Evolutionary conservation across 139 green algal species (phyloP).

Genomic region (Picochlorum sp.): DNA sequence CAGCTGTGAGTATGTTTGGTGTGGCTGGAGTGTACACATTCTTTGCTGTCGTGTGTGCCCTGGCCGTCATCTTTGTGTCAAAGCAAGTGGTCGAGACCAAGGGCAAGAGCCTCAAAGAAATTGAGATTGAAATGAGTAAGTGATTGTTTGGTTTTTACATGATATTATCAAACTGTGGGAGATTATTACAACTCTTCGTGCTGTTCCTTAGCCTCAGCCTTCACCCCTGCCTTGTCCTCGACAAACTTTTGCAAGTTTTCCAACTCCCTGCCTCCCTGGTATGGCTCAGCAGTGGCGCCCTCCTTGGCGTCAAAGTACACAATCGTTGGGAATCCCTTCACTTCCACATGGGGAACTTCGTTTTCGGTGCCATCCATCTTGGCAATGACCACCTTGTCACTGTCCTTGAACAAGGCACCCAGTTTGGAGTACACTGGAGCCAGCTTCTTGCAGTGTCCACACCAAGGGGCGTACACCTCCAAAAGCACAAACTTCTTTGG

Average conservation of each 20-base stretch:
- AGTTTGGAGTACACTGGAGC: constrained; percentile 47
- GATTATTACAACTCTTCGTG: constrained; percentile 22
- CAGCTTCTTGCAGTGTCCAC: constrained; percentile 56
- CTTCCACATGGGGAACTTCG: constrained; percentile 33
- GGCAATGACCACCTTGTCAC: constrained; percentile 46
- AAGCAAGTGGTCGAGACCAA: constrained; percentile 70
- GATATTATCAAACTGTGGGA: neutral
- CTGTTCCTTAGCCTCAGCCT: constrained; percentile 4
- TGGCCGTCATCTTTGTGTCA: constrained; percentile 42
- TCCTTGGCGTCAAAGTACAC: constrained; percentile 28
- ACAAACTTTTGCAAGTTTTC: constrained; percentile 26
- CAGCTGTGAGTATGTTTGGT: constrained; percentile 44
- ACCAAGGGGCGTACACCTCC: constrained; percentile 62
- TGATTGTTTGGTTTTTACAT: constrained; percentile 2
- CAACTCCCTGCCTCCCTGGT: constrained; percentile 17
- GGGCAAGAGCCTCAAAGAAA: constrained; percentile 68
- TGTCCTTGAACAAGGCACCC: constrained; percentile 22
- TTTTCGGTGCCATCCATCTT: constrained; percentile 64
- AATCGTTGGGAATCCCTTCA: constrained; percentile 35
- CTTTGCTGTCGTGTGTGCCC: constrained; percentile 63
- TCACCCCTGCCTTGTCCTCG: neutral
- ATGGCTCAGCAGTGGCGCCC: constrained; percentile 19
- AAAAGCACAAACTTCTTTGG: constrained; percentile 40
- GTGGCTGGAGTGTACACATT: constrained; percentile 54
- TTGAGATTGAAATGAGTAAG: constrained; percentile 47